Conservation (phyloP, 2,329 filamentous ascomycete species). For the Cadophora gregata region DNA sequence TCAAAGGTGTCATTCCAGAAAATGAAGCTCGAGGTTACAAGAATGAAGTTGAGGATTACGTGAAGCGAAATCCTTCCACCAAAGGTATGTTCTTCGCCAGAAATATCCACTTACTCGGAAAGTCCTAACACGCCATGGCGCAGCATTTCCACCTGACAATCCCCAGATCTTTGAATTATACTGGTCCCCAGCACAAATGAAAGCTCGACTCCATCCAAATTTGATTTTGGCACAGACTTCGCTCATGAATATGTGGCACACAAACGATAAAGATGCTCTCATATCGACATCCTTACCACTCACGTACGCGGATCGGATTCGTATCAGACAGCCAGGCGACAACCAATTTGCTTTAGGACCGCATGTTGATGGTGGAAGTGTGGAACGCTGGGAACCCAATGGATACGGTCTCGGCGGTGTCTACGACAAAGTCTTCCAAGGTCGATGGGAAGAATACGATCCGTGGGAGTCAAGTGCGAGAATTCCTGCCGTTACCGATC, state of each 20-base stretch:
- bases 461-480: slow-evolving; percentile 79
- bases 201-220: slow-evolving; percentile 70
- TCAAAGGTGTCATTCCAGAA: slow-evolving; percentile 69
- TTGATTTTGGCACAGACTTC: slow-evolving; percentile 65
- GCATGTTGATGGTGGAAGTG: slow-evolving; percentile 75
- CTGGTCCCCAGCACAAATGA: slow-evolving; percentile 73
- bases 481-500: slow-evolving; percentile 70
- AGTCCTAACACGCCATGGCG: neutral
- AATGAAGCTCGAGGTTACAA: slow-evolving; percentile 70
- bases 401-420: slow-evolving; percentile 72
- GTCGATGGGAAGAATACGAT: slow-evolving; percentile 81
- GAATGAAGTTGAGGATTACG: slow-evolving; percentile 67
- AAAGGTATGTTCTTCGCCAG: slow-evolving; percentile 43
- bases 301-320: slow-evolving; percentile 68
- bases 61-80: slow-evolving; percentile 65
- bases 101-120: neutral
- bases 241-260: slow-evolving; percentile 68
- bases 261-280: slow-evolving; percentile 44
- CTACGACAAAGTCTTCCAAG: slow-evolving; percentile 75
- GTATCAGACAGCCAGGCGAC: slow-evolving; percentile 75
- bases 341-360: slow-evolving; percentile 73
- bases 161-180: slow-evolving; percentile 79
- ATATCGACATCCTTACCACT: slow-evolving; percentile 63
- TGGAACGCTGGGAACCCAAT: slow-evolving; percentile 75
- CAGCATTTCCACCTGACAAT: slow-evolving; percentile 67